Evolutionary conservation across 2,329 filamentous ascomycete species (phyloP).

Genomic region (Claviceps capensis): DNA sequence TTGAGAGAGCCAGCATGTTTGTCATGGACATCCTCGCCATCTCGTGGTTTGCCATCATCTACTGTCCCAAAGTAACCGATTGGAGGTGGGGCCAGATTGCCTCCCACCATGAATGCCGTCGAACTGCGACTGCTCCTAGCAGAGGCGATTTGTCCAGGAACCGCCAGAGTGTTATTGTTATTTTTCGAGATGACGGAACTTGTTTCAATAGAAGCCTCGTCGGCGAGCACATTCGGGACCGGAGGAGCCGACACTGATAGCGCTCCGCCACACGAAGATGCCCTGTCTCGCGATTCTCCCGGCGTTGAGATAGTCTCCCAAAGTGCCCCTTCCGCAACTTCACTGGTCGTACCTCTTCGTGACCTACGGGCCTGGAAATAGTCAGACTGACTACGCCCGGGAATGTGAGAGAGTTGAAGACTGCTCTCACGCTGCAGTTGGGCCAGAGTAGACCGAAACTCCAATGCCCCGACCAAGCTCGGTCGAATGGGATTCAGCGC

Average conservation of each 20-base stretch:
- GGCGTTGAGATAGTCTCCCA: slow-evolving; percentile 3
- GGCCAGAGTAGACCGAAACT: slow-evolving; percentile 84
- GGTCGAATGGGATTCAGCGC: slow-evolving; percentile 71
- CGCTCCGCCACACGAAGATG: slow-evolving; percentile 8
- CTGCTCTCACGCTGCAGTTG: slow-evolving; percentile 74
- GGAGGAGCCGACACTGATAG: slow-evolving; percentile 1
- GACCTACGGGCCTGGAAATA: slow-evolving; percentile 13
- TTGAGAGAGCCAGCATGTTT: slow-evolving; percentile 17
- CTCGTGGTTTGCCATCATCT: not conserved
- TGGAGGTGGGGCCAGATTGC: slow-evolving; percentile 29
- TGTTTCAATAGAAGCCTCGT: not conserved
- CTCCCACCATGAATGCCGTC: slow-evolving; percentile 23
- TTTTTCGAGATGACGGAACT: not conserved
- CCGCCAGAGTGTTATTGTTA: not conserved
- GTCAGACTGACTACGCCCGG: slow-evolving; percentile 41
- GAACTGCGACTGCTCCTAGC: not conserved
- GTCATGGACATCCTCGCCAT: slow-evolving; percentile 1
- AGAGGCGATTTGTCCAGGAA: slow-evolving; percentile 8
- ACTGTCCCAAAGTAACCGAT: slow-evolving; percentile 10
- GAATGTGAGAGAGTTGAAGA: slow-evolving; percentile 55
- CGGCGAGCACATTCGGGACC: not conserved
- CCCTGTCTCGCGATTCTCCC: slow-evolving; percentile 7
- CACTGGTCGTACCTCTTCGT: slow-evolving; percentile 16
- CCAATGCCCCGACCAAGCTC: slow-evolving; percentile 82
- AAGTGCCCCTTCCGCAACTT: slow-evolving; percentile 10